Evolutionary conservation across 495 filamentous ascomycete genomes (phyloP), one percentile per base, ranked within the genome.

Genomic region (Penicillium mononematosum): DNA sequence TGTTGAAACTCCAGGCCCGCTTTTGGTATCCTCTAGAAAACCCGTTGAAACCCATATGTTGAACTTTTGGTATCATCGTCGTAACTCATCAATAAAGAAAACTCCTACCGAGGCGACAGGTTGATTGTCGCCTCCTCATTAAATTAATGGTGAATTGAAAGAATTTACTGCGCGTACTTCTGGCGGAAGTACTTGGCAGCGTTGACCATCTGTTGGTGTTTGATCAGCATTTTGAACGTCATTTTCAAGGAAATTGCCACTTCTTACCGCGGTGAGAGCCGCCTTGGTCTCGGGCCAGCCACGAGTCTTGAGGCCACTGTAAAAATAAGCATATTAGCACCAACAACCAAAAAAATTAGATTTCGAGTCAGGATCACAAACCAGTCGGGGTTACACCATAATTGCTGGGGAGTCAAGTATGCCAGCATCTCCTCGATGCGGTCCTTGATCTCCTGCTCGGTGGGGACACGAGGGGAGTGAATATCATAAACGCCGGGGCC

Each of bases 401-500:
- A 89, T 82, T 98, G 92, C 58, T 96, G 89, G 41, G 91, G 90
- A 78, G 85, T 88, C 75, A 96, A 88, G 83, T 88, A 93, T 76
- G 87, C 76, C 53, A 98, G 85, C 94, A 98, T 98, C 88, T 98
- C 93, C 71, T 87, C 84, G 73, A 98, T 88, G 71, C 95, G 87
- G 74, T 89, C 89, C 85, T 90, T 92, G 85, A 98, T 95, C 87
- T 98, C 94, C 76, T 92, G 80, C 85, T 96, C 86, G 73, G 82
- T 83, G 63, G 94, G 94, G 46, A 98, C 82, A 88, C 94, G 95
- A 53, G 94, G 95, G 53, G 89, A 93, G 89, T 98, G 94, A 82
- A 98, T 98, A 76, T 98, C 94, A 72, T 96, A 98, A 76, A 98
- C 93, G 85, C 92, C 94, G 56, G 94, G 94, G n/a, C 94, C 94